phyloP scores from a whole-genome alignment of 2,329 filamentous ascomycete genomes.

The Penicillium crustosum region DNA sequence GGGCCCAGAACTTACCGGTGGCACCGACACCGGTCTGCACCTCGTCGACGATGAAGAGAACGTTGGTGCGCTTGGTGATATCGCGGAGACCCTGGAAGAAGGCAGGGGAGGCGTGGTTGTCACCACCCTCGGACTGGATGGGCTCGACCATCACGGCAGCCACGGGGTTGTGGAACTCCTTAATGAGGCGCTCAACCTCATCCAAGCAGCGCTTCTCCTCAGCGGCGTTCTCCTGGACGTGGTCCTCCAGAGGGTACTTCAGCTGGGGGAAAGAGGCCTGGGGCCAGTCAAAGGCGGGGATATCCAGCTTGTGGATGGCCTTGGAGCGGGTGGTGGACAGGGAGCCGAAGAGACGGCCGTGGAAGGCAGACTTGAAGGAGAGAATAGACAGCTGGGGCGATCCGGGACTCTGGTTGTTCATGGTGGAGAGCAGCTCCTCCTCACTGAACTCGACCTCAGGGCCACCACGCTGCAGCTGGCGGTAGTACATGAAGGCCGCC shows the following conservation, averaged over 20 bases:
- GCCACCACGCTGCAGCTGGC: slow-evolving; percentile 77
- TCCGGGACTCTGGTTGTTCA: slow-evolving; percentile 79
- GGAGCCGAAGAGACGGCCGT: slow-evolving; percentile 84
- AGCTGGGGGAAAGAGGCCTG: slow-evolving; percentile 81
- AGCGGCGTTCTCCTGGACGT: slow-evolving; percentile 75
- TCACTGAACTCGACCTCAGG: slow-evolving; percentile 57
- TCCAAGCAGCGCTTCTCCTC: slow-evolving; percentile 79
- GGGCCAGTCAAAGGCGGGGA: slow-evolving; percentile 93
- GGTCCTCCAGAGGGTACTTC: slow-evolving; percentile 82
- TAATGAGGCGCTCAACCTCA: slow-evolving; percentile 80
- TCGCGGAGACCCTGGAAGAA: slow-evolving; percentile 85
- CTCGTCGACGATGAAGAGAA: slow-evolving; percentile 89
- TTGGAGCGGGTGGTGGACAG: slow-evolving; percentile 89
- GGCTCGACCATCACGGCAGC: slow-evolving; percentile 84
- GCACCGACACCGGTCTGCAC: slow-evolving; percentile 92
- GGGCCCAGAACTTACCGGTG: slow-evolving; percentile 93
- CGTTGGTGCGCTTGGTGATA: slow-evolving; percentile 64
- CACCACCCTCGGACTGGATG: slow-evolving; percentile 89
- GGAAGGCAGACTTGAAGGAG: slow-evolving; percentile 85
- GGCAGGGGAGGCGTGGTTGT: slow-evolving; percentile 84
- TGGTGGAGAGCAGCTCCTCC: slow-evolving; percentile 70
- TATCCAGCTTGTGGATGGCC: slow-evolving; percentile 92
- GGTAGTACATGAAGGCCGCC: slow-evolving; percentile 90
- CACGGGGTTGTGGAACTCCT: slow-evolving; percentile 73
- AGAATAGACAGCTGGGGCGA: slow-evolving; percentile 79